Evolutionary conservation across 2,329 filamentous ascomycete genomes (phyloP), one percentile per base, ranked within the genome.

Genomic region (Chaetomium globosum): DNA sequence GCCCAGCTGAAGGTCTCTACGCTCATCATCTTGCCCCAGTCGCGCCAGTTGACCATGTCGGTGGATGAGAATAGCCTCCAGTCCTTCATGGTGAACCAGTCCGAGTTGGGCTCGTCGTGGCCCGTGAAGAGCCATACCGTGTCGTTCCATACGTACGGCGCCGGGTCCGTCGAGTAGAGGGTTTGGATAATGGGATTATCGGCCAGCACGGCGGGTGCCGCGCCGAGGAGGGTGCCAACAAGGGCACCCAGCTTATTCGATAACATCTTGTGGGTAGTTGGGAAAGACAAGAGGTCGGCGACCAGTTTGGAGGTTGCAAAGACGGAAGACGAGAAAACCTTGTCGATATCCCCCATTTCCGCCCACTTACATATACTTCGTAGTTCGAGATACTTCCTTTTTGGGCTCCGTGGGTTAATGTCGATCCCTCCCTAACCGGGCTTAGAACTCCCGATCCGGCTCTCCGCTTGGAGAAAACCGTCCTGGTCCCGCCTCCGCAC

Each of bases 11-110:
- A 77, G 1, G 72, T 74, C 8, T 63, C 55, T 1, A 77, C 67
- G 65, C 63, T 63, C 66, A 73, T 66, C 55, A 71, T 66, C 1
- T 61, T 53, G 53, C 74, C 74, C 54, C 73, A 71, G 64, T 76
- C 69, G 19, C 71, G 71, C 75, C 76, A 77, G 68, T 77, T 77
- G 51, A 65, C 74, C 72, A 77, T 74, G 64, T 77, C 75, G 3
- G 68, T 64, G 1, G 74, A 70, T 13, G 75, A 77, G 66, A 71
- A 77, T 26, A 77, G 70, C 2, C 68, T 74, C 76, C 75, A 77
- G 64, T 77, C 72, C 8, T 68, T 68, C 74, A 76, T 76, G 63
- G 68, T 68, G 75, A 26, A 51, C 67, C 21, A 54, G 39, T 7
- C 73, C 8, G 71, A 64, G 51, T 69, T 72, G 59, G 71, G 69